A percentile compares a stretch with the other conserved stretches of the same genome.
Conservation (phyloP, 2,329 filamentous ascomycete genomes). For the Magnaporthiopsis rhizophila region DNA sequence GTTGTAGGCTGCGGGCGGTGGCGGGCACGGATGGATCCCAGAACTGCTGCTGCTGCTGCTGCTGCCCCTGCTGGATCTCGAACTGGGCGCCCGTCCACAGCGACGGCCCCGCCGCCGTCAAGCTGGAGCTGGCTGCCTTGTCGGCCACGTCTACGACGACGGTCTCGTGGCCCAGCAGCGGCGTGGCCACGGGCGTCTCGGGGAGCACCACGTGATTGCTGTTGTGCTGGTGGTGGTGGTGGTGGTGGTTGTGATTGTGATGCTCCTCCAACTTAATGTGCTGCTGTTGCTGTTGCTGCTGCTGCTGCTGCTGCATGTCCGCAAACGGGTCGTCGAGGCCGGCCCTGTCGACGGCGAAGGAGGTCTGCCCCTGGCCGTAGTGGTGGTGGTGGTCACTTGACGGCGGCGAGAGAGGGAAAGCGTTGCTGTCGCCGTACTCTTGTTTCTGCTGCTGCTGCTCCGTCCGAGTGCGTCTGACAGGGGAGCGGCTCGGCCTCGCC, state of each 20-base stretch:
- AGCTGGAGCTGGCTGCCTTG: no score
- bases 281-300: neutral
- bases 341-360: neutral
- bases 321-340: slow-evolving; percentile 23
- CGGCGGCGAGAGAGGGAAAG: slow-evolving; percentile 12
- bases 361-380: no score
- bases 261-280: neutral
- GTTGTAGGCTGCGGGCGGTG: neutral
- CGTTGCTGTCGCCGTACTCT: neutral
- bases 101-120: neutral
- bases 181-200: slow-evolving; percentile 31
- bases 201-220: slow-evolving; percentile 16
- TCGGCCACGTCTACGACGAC: no score
- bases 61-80: neutral
- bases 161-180: slow-evolving; percentile 19
- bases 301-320: no score
- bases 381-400: slow-evolving; percentile 7
- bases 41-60: neutral
- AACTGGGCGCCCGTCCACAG: slow-evolving; percentile 4
- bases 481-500: slow-evolving; percentile 9
- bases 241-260: neutral
- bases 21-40: neutral
- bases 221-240: slow-evolving; percentile 7
- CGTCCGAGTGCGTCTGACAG: slow-evolving; percentile 7
- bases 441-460: neutral